phyloP scores from a whole-genome alignment of 768 basidiomycete species.

The Collybia sordida region DNA sequence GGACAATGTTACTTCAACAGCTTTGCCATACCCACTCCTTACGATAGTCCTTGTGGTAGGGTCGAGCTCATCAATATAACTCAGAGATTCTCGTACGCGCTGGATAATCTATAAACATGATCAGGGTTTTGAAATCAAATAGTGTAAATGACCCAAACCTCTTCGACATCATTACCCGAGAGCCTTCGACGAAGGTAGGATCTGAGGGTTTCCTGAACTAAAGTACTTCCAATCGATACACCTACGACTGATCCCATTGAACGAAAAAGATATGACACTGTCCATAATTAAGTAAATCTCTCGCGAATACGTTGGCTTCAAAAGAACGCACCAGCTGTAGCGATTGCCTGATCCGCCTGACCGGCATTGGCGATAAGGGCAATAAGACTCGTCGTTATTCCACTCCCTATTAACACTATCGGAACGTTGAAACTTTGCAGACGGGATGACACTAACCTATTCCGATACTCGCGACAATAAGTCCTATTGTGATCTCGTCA shows the following conservation, averaged over 20 bases:
- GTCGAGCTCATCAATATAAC: slow-evolving; percentile 44
- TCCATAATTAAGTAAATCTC: not conserved
- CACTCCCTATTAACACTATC: slow-evolving; percentile 34
- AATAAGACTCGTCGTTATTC: slow-evolving; percentile 56
- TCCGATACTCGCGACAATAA: no score
- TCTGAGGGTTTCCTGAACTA: slow-evolving; percentile 54
- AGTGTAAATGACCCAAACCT: slow-evolving; percentile 34
- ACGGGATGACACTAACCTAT: no score
- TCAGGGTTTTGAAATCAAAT: not conserved
- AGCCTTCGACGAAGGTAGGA: slow-evolving; percentile 39
- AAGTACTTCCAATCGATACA: slow-evolving; percentile 53
- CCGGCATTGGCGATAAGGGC: slow-evolving; percentile 66
- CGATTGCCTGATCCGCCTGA: slow-evolving; percentile 59
- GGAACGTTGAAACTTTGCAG: no score
- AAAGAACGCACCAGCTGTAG: slow-evolving; percentile 50
- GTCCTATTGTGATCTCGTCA: no score
- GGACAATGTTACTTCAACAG: slow-evolving; percentile 46
- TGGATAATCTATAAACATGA: slow-evolving; percentile 38
- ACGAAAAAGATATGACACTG: slow-evolving; percentile 67
- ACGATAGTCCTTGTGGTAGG: slow-evolving; percentile 34
- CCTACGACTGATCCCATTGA: slow-evolving; percentile 61
- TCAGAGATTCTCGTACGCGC: slow-evolving; percentile 49
- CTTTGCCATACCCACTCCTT: slow-evolving; percentile 40
- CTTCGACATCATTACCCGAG: slow-evolving; percentile 46
- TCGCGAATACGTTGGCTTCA: not conserved